Evolutionary conservation across 2,329 filamentous ascomycete genomes (phyloP).

Genomic region (Intubia oerlemansii): DNA sequence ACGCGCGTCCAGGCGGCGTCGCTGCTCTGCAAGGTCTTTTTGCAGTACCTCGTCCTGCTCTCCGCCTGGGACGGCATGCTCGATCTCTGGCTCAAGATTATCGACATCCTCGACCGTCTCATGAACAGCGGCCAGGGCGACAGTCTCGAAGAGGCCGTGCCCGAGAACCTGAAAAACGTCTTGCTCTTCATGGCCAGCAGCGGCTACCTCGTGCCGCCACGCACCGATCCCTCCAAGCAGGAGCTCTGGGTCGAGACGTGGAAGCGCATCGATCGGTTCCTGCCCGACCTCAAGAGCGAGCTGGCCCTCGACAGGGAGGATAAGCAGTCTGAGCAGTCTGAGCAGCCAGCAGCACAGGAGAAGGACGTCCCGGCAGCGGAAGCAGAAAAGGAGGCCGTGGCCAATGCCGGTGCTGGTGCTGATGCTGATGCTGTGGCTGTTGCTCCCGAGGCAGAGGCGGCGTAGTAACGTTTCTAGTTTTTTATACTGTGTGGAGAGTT

Average conservation of each 20-base stretch:
- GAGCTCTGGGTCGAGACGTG: conserved; percentile 40
- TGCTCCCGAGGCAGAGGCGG: not conserved
- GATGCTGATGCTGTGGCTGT: no score
- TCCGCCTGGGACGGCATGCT: conserved; percentile 76
- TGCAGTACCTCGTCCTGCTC: conserved; percentile 76
- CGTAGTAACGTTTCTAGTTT: no score
- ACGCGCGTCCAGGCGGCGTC: conserved; percentile 83
- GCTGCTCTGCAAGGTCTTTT: conserved; percentile 81
- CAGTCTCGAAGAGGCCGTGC: conserved; percentile 80
- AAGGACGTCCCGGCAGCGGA: no score
- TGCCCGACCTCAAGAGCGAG: conserved; percentile 37
- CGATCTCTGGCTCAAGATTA: conserved; percentile 76
- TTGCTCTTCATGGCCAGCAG: conserved; percentile 85
- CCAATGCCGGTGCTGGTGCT: no score
- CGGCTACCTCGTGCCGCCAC: conserved; percentile 58
- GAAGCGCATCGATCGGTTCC: conserved; percentile 43
- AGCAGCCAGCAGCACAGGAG: no score
- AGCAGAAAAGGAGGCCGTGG: not conserved
- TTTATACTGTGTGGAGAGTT: no score
- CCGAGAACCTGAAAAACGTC: conserved; percentile 90
- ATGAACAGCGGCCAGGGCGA: conserved; percentile 93
- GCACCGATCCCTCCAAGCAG: conserved; percentile 29
- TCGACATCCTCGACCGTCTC: conserved; percentile 85
- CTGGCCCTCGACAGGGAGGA: conserved; percentile 26
- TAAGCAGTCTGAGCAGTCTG: not conserved